Evolutionary conservation across 495 filamentous ascomycete species (phyloP).

Genomic region (Penicillium nucicola): DNA sequence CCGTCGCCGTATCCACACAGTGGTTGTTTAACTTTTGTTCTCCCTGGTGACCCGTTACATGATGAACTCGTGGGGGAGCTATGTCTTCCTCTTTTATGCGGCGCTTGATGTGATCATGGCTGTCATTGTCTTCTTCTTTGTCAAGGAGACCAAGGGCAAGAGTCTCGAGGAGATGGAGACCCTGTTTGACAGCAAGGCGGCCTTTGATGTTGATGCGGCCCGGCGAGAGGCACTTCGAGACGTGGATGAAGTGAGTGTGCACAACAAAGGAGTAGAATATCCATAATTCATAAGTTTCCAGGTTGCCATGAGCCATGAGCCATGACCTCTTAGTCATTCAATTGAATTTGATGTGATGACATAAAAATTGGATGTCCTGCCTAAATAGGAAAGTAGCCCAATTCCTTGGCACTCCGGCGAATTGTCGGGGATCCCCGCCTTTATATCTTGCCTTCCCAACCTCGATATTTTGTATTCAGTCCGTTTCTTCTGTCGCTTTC

Average conservation of each 20-base stretch:
- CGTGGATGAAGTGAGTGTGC: slow-evolving; percentile 13
- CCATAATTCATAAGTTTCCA: too few species aligned
- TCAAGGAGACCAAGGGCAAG: slow-evolving; percentile 60
- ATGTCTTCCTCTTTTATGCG: slow-evolving; percentile 47
- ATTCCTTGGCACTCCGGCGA: background rate
- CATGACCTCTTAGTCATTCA: too few species aligned
- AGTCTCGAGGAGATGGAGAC: slow-evolving; percentile 47
- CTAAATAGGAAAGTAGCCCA: slow-evolving; percentile 1
- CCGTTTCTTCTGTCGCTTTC: background rate
- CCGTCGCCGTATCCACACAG: slow-evolving; percentile 39
- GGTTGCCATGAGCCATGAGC: too few species aligned
- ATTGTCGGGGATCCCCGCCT: background rate
- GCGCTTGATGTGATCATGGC: slow-evolving; percentile 37
- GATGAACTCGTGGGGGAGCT: slow-evolving; percentile 42
- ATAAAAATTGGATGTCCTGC: background rate
- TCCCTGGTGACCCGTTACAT: slow-evolving; percentile 48
- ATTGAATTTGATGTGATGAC: too few species aligned
- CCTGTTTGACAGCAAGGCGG: slow-evolving; percentile 25
- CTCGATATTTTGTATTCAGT: background rate
- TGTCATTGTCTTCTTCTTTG: slow-evolving; percentile 54
- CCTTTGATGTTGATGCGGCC: slow-evolving; percentile 22
- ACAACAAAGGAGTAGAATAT: background rate
- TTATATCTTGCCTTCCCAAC: background rate
- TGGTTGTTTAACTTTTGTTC: slow-evolving; percentile 54
- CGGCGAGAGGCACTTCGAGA: slow-evolving; percentile 11